Evolutionary conservation across 768 basidiomycete species (phyloP).

Genomic region (Lactarius trivialis): DNA sequence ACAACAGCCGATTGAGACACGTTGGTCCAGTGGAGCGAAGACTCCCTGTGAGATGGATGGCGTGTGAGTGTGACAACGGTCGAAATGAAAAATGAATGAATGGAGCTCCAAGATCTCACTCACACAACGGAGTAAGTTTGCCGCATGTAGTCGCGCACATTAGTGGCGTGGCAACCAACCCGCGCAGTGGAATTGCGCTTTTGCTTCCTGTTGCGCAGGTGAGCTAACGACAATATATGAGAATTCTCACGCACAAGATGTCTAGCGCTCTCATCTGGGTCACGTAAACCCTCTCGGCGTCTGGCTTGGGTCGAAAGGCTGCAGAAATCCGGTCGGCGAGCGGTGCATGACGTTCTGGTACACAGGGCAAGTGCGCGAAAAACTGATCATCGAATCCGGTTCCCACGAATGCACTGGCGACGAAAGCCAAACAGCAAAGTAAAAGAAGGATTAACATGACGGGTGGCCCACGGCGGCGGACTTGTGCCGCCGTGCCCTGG

Average conservation of each 20-base stretch:
- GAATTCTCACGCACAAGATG: neutral
- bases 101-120: neutral
- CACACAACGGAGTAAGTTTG: neutral
- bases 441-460: neutral
- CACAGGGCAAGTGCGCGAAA: neutral
- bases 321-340: neutral
- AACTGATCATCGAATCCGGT: neutral
- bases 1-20: conserved; percentile 4
- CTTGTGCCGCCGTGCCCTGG: neutral
- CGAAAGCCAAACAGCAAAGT: neutral
- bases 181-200: neutral
- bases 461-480: neutral
- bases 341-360: neutral
- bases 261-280: neutral
- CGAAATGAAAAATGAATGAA: neutral
- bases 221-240: neutral
- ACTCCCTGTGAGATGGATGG: neutral
- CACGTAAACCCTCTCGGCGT: neutral
- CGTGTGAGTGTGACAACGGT: neutral
- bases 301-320: neutral
- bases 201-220: neutral
- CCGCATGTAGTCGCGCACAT: neutral
- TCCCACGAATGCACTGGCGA: neutral
- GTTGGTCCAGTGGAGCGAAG: neutral
- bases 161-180: neutral